These are phyloP conservation scores for Cicer judaicum DNA, from an alignment of 306 rosid genomes.

Conservation along the genomic window DNA sequence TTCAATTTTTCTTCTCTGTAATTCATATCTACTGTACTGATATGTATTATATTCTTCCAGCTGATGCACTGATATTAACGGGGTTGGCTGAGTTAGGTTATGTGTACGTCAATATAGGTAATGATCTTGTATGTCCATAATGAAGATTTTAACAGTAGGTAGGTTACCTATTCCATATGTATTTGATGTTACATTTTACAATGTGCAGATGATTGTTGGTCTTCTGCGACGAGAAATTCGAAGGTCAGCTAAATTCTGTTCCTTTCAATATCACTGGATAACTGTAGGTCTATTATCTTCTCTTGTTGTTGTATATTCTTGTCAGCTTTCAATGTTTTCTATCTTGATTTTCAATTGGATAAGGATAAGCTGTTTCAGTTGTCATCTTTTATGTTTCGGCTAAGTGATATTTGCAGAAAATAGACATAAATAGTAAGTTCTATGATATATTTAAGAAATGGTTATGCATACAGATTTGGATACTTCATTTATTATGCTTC, in stretches of 20 bases:
- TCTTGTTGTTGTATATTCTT: not conserved
- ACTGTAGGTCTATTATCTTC: constrained; percentile 23
- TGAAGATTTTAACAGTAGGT: constrained; percentile 18
- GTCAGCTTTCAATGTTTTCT: constrained; percentile 34
- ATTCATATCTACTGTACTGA: constrained; percentile 40
- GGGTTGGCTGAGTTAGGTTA: constrained; percentile 94
- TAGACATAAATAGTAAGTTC: constrained; percentile 8
- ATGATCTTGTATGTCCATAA: constrained; percentile 29
- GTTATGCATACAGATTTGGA: not conserved
- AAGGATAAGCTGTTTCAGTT: constrained; percentile 1
- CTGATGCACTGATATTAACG: constrained; percentile 86
- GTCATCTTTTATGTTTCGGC: constrained; percentile 13
- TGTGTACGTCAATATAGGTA: constrained; percentile 86
- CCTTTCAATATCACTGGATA: constrained; percentile 16
- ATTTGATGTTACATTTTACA: constrained; percentile 37
- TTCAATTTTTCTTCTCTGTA: not conserved
- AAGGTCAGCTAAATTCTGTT: constrained; percentile 58
- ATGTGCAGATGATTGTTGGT: constrained; percentile 98
- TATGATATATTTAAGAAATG: constrained; percentile 19
- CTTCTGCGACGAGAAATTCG: constrained; percentile 51
- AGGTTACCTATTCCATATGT: constrained; percentile 27
- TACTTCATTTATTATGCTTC: constrained; percentile 13
- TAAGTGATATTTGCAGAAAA: constrained; percentile 19
- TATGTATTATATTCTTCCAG: constrained; percentile 56
- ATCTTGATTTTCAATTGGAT: constrained; percentile 33